phyloP scores from a whole-genome alignment of 2,329 filamentous ascomycete species.

The Hymenoscyphus linearis region DNA sequence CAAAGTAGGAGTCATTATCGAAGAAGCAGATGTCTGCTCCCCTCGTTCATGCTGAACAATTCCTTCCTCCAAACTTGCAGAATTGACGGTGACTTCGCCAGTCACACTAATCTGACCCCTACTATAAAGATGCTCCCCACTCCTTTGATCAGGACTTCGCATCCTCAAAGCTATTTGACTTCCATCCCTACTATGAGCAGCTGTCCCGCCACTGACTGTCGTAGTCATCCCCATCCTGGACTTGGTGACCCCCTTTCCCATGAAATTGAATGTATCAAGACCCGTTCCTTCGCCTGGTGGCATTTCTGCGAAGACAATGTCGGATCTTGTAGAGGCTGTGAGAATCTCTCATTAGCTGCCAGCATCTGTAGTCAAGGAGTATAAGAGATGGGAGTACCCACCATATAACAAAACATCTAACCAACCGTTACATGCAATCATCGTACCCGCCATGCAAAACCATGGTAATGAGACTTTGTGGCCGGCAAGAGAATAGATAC shows the following conservation, averaged over 20 bases:
- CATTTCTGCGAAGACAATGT: slow-evolving; percentile 45
- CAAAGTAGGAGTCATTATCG: neutral
- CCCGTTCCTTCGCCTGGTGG: slow-evolving; percentile 42
- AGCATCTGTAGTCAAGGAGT: no score
- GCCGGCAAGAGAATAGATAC: slow-evolving; percentile 58
- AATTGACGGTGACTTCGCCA: slow-evolving; percentile 21
- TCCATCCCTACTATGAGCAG: neutral
- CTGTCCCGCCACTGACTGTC: slow-evolving; percentile 9
- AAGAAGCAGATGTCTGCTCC: slow-evolving; percentile 1
- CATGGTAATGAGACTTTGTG: slow-evolving; percentile 45
- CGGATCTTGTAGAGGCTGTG: slow-evolving; percentile 42
- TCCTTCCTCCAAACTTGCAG: slow-evolving; percentile 3
- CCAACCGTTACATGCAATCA: slow-evolving; percentile 53
- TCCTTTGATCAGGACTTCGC: slow-evolving; percentile 12
- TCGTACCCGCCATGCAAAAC: slow-evolving; percentile 53
- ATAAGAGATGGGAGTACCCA: no score
- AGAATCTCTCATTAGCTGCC: no score
- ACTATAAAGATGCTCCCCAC: slow-evolving; percentile 23
- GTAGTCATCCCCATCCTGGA: slow-evolving; percentile 14
- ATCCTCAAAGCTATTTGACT: neutral
- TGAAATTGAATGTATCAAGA: slow-evolving; percentile 43
- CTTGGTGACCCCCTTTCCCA: slow-evolving; percentile 24
- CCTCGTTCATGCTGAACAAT: neutral
- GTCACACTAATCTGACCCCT: slow-evolving; percentile 24
- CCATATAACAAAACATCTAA: slow-evolving; percentile 48